Conservation (phyloP, 2,329 filamentous ascomycete species). For the Exophiala oligosperma region DNA sequence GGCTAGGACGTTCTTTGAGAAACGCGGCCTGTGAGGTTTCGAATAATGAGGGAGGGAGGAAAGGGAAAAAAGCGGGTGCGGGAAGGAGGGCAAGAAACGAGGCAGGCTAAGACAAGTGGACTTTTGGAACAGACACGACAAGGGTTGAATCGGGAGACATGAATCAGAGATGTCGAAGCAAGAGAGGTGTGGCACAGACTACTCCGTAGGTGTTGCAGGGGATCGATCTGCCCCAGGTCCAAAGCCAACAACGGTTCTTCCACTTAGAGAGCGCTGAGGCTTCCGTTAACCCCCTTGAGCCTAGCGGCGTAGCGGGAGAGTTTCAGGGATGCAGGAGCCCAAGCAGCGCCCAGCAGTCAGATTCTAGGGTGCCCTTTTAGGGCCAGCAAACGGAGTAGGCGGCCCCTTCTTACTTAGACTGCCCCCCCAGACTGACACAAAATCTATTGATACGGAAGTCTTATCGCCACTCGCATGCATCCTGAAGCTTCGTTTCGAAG, state of each 20-base stretch:
- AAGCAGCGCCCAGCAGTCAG: background rate
- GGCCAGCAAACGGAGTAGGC: too few species aligned
- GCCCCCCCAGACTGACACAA: background rate
- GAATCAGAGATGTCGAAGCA: constrained; percentile 9
- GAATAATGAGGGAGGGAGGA: constrained; percentile 26
- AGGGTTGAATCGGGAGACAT: constrained; percentile 21
- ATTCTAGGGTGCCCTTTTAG: background rate
- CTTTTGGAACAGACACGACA: constrained; percentile 22
- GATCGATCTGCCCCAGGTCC: background rate
- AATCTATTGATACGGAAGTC: background rate
- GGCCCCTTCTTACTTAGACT: too few species aligned
- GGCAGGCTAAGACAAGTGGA: background rate
- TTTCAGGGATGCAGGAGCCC: constrained; percentile 2
- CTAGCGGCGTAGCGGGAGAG: background rate
- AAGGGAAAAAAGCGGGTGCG: constrained; percentile 28
- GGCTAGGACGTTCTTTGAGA: constrained; percentile 26
- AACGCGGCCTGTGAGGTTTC: constrained; percentile 29
- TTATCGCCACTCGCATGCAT: background rate
- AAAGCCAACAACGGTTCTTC: too few species aligned
- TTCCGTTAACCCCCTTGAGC: background rate
- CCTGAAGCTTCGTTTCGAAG: constrained; percentile 19
- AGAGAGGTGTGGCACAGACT: constrained; percentile 2
- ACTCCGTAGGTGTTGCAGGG: constrained; percentile 2
- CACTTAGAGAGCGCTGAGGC: background rate
- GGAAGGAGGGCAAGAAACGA: constrained; percentile 17